A percentile compares a stretch with the other conserved stretches of the same genome.
Evolutionary conservation across 345 rosid species (phyloP).

Genomic region (Populus deltoides): DNA sequence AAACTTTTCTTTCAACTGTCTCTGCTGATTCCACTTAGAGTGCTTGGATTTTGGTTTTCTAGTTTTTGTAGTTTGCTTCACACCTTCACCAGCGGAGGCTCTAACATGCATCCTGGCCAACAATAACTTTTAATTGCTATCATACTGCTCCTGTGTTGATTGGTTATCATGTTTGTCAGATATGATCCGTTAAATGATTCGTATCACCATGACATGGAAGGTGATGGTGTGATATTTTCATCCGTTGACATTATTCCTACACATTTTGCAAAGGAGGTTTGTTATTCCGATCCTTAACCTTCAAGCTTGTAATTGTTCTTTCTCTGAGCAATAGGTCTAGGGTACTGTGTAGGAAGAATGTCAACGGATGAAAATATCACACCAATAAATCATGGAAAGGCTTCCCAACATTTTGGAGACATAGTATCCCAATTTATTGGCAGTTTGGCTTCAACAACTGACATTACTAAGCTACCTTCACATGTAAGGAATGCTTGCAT

Average conservation of each 20-base stretch:
- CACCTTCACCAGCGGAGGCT: neutral
- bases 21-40: neutral
- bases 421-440: slow-evolving; percentile 69
- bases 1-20: neutral
- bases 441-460: slow-evolving; percentile 61
- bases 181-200: slow-evolving; percentile 56
- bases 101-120: neutral
- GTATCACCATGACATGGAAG: slow-evolving; percentile 77
- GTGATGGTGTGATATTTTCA: slow-evolving; percentile 68
- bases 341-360: too few species aligned
- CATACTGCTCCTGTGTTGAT: neutral
- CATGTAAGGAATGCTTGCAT: slow-evolving; percentile 87
- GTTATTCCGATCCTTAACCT: slow-evolving; percentile 4
- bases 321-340: neutral
- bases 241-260: slow-evolving; percentile 93
- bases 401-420: slow-evolving; percentile 92
- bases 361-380: slow-evolving; percentile 5
- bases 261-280: slow-evolving; percentile 93
- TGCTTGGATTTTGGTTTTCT: neutral
- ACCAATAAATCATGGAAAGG: slow-evolving; percentile 42
- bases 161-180: slow-evolving; percentile 33
- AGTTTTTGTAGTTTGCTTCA: neutral
- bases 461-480: slow-evolving; percentile 54
- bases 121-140: neutral
- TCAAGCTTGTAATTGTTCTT: neutral